phyloP scores from a whole-genome alignment of 1,139 yeast species.

The Debaryomyces sp. region DNA sequence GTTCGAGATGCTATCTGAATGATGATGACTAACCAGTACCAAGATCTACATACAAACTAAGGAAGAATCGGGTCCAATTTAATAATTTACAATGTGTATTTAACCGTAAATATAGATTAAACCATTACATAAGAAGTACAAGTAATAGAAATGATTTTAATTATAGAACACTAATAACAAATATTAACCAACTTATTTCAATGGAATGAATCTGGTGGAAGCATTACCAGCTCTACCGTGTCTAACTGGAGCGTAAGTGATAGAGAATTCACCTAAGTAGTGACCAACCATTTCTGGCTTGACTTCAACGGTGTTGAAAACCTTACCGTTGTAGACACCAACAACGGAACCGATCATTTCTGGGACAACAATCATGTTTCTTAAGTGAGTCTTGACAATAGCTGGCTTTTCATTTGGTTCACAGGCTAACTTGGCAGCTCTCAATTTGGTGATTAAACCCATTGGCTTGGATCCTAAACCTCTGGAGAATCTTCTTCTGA shows the following conservation, averaged over 20 bases:
- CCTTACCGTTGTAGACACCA: conserved; percentile 99
- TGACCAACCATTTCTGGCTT: conserved; percentile 99
- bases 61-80: background rate
- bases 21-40: background rate
- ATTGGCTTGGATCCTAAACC: conserved; percentile 96
- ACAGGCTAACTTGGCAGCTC: conserved; percentile 95
- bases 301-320: conserved; percentile 98
- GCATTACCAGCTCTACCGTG: conserved; percentile 99
- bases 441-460: conserved; percentile 97
- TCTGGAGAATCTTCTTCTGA: conserved; percentile 99
- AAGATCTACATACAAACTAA: background rate
- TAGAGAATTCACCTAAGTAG: conserved; percentile 99
- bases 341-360: conserved; percentile 99
- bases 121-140: conserved; percentile 12
- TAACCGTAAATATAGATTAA: conserved; percentile 10
- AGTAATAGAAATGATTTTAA: conserved; percentile 9
- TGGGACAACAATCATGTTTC: conserved; percentile 98
- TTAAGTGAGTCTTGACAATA: conserved; percentile 97
- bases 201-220: conserved; percentile 82
- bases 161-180: conserved; percentile 9
- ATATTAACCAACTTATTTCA: conserved; percentile 35
- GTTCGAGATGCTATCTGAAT: background rate
- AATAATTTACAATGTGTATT: conserved; percentile 6
- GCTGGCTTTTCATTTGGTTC: conserved; percentile 97
- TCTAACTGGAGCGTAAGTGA: conserved; percentile 99